Percentiles rank a stretch among this genome's conserved stretches.
Conservation (phyloP, 1,284 basidiomycete species). For the Irpex sp. region DNA sequence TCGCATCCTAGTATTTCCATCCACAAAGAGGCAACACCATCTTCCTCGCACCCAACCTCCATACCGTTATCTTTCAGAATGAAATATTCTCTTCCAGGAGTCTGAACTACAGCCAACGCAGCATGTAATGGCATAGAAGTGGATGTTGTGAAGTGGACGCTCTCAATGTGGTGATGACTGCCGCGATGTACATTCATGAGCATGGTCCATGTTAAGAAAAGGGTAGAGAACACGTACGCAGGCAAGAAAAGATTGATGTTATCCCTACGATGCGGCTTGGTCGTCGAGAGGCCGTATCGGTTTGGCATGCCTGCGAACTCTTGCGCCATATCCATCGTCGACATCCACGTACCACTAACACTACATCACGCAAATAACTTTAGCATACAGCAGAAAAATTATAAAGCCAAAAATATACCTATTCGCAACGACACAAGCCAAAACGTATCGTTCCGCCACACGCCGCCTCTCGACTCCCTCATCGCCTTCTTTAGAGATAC, state of each 20-base stretch:
- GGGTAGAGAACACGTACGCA: constrained; percentile 36
- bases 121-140: constrained; percentile 44
- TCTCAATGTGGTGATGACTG: constrained; percentile 75
- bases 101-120: constrained; percentile 64
- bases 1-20: constrained; percentile 54
- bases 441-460: constrained; percentile 57
- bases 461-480: constrained; percentile 37
- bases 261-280: constrained; percentile 15
- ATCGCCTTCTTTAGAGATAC: constrained; percentile 40
- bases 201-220: not conserved
- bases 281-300: constrained; percentile 8
- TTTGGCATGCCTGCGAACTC: constrained; percentile 51
- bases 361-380: constrained; percentile 32
- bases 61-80: constrained; percentile 70
- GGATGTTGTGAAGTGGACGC: constrained; percentile 54
- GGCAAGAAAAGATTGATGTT: constrained; percentile 59
- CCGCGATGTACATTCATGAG: not conserved
- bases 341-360: constrained; percentile 63
- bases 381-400: not conserved
- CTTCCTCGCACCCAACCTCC: constrained; percentile 73
- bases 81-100: constrained; percentile 60
- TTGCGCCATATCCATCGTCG: constrained; percentile 59
- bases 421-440: constrained; percentile 65
- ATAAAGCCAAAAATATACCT: constrained; percentile 50
- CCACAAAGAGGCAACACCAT: constrained; percentile 61